Percentiles rank a stretch among this genome's conserved stretches.
Evolutionary conservation across 2,329 filamentous ascomycete genomes (phyloP).

Genomic region (Delphinella strobiligena): DNA sequence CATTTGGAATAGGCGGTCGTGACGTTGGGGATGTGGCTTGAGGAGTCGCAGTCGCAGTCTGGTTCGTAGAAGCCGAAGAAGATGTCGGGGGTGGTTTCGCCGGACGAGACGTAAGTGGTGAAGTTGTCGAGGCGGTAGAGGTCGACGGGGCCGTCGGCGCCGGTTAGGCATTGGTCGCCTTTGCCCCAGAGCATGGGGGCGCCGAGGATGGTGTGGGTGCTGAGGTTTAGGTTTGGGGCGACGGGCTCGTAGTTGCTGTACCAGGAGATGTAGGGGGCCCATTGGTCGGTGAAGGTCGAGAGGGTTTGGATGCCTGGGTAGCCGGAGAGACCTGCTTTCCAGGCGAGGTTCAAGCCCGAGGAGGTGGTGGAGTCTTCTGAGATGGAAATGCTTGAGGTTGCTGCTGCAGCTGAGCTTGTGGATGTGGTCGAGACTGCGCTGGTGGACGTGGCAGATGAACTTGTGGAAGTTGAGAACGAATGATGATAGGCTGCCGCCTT

Average conservation of each 20-base stretch:
- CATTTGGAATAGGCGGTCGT: slow-evolving; percentile 13
- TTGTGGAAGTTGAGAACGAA: slow-evolving; percentile 2
- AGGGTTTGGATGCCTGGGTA: slow-evolving; percentile 13
- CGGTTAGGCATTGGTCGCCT: slow-evolving; percentile 7
- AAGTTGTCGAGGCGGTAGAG: slow-evolving; percentile 12
- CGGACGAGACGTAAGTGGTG: slow-evolving; percentile 10
- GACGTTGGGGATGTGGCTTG: slow-evolving; percentile 13
- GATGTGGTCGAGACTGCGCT: neutral
- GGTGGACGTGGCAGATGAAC: slow-evolving; percentile 1
- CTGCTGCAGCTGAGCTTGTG: no score
- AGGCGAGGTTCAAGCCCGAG: slow-evolving; percentile 7
- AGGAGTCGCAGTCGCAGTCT: slow-evolving; percentile 16
- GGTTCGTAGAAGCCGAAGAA: slow-evolving; percentile 22
- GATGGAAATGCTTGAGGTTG: slow-evolving; percentile 5
- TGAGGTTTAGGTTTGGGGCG: slow-evolving; percentile 9
- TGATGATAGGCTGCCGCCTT: no score
- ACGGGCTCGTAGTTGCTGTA: slow-evolving; percentile 19
- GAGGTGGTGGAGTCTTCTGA: slow-evolving; percentile 9
- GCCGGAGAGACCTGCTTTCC: slow-evolving; percentile 18
- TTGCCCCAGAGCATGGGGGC: slow-evolving; percentile 18
- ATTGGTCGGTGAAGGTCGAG: slow-evolving; percentile 6
- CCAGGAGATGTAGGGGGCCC: slow-evolving; percentile 17
- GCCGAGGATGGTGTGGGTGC: slow-evolving; percentile 12
- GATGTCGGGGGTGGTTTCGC: slow-evolving; percentile 12
- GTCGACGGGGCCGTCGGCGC: slow-evolving; percentile 11